Evolutionary conservation across 2,329 filamentous ascomycete species (phyloP), one percentile per base, ranked within the genome.

Genomic region (Alternaria sp.): DNA sequence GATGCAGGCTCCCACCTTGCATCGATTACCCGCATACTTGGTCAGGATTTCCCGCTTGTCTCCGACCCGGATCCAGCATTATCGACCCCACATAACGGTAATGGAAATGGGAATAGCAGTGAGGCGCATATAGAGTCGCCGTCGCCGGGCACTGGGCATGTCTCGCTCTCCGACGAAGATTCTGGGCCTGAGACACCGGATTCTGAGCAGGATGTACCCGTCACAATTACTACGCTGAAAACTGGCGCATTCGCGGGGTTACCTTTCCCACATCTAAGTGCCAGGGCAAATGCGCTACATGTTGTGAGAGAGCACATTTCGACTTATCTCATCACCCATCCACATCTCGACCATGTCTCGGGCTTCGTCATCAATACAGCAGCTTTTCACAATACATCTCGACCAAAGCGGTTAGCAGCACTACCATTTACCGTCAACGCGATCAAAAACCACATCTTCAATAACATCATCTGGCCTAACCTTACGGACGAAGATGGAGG

Each of bases 401-500:
- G 86, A 30, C 93, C 93, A 0, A 99, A 98, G 80, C 89, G 91
- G 23, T 84, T 99, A 13, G 93, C 95, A 1, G 95, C 92, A 0
- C 83, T 98, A 5, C 93, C 94, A 0, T 90, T 89, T 26, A 97
- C 95, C n/a, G 94, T 99, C 55, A 87, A 93, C 49, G 94, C 95
- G 0, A 90, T 99, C 80, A 98, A 97, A 78, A 89, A 85, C 1
- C 94, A 99, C 80, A 93, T 99, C 63, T 99, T 99, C 84, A 99
- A 99, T 81, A 96, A 97, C 74, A 84, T 97, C 61, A 97, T 98
- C 57, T 99, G 96, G 96, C 96, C 96, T 0, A 99, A 99, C 71
- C 83, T 99, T 43, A 96, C 93, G 0, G 95, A 99, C 74, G 96
- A 99, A 81, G 96, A 97, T 77, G 93, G 94, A 32, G 96, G 96